phyloP scores from a whole-genome alignment of 768 basidiomycete genomes.

The Lepiota brunneoincarnata region DNA sequence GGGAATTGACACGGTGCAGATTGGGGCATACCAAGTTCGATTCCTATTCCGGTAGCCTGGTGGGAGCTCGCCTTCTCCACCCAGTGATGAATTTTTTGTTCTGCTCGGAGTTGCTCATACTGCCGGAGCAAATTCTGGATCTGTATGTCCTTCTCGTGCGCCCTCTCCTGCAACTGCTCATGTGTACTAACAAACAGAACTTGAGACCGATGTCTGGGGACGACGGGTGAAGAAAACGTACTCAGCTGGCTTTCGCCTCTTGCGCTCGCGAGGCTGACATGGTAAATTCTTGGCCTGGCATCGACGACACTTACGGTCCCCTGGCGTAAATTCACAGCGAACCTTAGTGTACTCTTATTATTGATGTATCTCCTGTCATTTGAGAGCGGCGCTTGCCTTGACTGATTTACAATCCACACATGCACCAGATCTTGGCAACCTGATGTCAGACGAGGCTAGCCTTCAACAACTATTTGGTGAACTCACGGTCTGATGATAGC shows the following conservation, averaged over 20 bases:
- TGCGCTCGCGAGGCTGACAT: slow-evolving; percentile 46
- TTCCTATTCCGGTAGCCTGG: slow-evolving; percentile 13
- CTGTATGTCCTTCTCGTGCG: slow-evolving; percentile 42
- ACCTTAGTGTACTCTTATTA: slow-evolving; percentile 32
- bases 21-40: slow-evolving; percentile 1
- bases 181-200: slow-evolving; percentile 39
- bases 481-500: slow-evolving; percentile 9
- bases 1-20: background rate
- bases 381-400: slow-evolving; percentile 33
- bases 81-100: slow-evolving; percentile 40
- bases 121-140: slow-evolving; percentile 43
- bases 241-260: slow-evolving; percentile 59
- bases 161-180: slow-evolving; percentile 48
- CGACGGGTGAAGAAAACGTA: slow-evolving; percentile 25
- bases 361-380: too few species aligned
- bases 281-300: slow-evolving; percentile 45
- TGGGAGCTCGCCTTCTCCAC: slow-evolving; percentile 28
- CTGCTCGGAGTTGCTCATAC: slow-evolving; percentile 38
- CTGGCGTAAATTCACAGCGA: slow-evolving; percentile 46
- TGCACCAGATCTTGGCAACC: slow-evolving; percentile 39
- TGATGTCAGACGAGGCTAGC: background rate
- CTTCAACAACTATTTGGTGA: too few species aligned
- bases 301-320: slow-evolving; percentile 44
- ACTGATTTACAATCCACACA: slow-evolving; percentile 59
- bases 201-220: slow-evolving; percentile 1